phyloP scores from a whole-genome alignment of 1,284 basidiomycete species.

The Macrocybe sp. region DNA sequence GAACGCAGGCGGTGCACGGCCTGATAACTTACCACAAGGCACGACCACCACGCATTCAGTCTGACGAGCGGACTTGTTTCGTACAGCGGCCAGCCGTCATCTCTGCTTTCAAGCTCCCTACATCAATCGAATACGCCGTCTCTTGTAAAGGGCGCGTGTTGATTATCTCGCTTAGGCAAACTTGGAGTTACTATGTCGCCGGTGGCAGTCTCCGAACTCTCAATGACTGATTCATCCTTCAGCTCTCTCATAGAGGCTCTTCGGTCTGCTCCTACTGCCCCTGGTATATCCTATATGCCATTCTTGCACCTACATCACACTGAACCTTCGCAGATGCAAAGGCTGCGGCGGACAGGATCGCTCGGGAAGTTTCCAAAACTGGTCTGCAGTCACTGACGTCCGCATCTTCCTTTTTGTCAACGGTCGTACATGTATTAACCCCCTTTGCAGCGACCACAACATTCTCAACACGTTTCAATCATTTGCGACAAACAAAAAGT shows the following conservation, averaged over 20 bases:
- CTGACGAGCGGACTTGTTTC: too few relatives aligned
- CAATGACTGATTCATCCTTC: background rate
- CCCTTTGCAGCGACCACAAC: constrained; percentile 46
- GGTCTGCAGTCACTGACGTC: constrained; percentile 64
- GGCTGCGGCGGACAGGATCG: constrained; percentile 72
- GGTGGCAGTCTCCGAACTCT: too few relatives aligned
- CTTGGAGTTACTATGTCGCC: too few relatives aligned
- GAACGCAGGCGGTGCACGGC: too few relatives aligned
- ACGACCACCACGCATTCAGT: too few relatives aligned
- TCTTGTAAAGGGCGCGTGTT: too few relatives aligned
- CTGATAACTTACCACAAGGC: too few relatives aligned
- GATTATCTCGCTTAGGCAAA: too few relatives aligned
- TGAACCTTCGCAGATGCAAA: constrained; percentile 57
- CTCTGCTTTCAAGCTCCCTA: too few relatives aligned
- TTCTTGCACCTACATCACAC: background rate
- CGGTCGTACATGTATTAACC: constrained; percentile 6
- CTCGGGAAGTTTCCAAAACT: constrained; percentile 59
- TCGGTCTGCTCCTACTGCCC: constrained; percentile 65
- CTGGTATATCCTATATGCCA: constrained; percentile 38
- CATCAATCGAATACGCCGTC: too few relatives aligned
- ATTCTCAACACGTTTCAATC: constrained; percentile 62
- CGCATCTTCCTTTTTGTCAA: constrained; percentile 22
- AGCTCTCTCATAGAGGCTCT: constrained; percentile 23
- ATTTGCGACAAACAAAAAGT: constrained; percentile 87
- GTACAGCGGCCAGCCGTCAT: too few relatives aligned